Evolutionary conservation across 768 basidiomycete species (phyloP).

Genomic region (Artomyces pyxidatus): DNA sequence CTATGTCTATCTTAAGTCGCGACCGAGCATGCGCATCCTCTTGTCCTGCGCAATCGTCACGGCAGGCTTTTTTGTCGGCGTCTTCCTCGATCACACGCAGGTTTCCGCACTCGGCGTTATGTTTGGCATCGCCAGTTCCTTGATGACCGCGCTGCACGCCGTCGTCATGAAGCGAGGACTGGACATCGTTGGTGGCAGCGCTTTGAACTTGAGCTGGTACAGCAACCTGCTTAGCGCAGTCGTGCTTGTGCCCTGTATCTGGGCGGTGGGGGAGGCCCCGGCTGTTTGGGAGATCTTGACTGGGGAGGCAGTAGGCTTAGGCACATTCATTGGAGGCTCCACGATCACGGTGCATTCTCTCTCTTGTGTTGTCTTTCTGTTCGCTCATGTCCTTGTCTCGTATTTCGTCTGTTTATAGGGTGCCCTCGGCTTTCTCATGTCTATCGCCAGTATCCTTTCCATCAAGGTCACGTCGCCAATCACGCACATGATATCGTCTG

Average conservation of each 20-base stretch:
- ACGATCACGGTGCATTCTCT: constrained; percentile 52
- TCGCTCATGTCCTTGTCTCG: background rate
- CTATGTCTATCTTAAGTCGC: constrained; percentile 62
- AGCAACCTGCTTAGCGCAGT: constrained; percentile 76
- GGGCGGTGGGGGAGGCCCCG: constrained; percentile 69
- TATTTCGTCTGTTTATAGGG: constrained; percentile 40
- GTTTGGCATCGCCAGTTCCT: constrained; percentile 79
- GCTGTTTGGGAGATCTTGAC: constrained; percentile 51
- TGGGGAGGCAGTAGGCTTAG: constrained; percentile 37
- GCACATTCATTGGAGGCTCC: constrained; percentile 74
- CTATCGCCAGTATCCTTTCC: constrained; percentile 83
- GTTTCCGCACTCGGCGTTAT: constrained; percentile 57
- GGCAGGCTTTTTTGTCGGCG: constrained; percentile 83
- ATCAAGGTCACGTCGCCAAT: constrained; percentile 98
- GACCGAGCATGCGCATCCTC: constrained; percentile 71
- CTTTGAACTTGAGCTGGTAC: constrained; percentile 86
- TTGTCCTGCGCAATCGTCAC: constrained; percentile 77
- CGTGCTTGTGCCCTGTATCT: constrained; percentile 61
- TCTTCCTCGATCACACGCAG: constrained; percentile 65
- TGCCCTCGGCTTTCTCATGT: constrained; percentile 86
- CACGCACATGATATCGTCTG: constrained; percentile 95
- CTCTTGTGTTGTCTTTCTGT: background rate
- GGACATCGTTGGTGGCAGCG: constrained; percentile 71
- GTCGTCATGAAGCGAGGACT: constrained; percentile 90
- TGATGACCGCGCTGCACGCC: constrained; percentile 85